phyloP scores from a whole-genome alignment of 345 rosid genomes.

The Hibiscus syriacus region DNA sequence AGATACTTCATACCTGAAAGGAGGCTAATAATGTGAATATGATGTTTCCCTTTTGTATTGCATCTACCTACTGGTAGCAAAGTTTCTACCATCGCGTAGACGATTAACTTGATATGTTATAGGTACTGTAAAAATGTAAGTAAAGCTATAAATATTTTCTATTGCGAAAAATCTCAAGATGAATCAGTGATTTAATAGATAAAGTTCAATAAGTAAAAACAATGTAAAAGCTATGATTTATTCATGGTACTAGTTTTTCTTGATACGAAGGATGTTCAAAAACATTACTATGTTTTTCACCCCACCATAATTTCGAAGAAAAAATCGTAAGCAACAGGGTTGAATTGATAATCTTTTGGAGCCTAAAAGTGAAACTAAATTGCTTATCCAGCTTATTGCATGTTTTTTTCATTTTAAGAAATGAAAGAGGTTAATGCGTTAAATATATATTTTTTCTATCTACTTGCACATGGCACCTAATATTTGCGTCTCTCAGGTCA shows the following conservation, averaged over 20 bases:
- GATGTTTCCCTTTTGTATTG: conserved; percentile 79
- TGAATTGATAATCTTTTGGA: no score
- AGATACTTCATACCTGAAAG: conserved; percentile 55
- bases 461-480: no score
- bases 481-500: no score
- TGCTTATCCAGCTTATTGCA: no score
- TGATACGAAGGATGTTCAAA: background rate
- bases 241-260: background rate
- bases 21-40: conserved; percentile 81
- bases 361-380: no score
- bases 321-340: no score
- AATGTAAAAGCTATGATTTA: background rate
- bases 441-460: no score
- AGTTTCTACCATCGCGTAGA: conserved; percentile 84
- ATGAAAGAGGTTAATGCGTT: no score
- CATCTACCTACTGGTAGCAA: conserved; percentile 92
- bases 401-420: no score
- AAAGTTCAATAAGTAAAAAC: background rate
- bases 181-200: background rate
- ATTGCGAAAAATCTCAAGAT: background rate
- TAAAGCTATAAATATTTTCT: background rate
- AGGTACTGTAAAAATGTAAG: conserved; percentile 51
- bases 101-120: conserved; percentile 71
- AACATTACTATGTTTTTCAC: no score
- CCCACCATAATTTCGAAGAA: no score